Evolutionary conservation across 2,329 filamentous ascomycete species (phyloP).

Genomic region (Fusarium sp.): DNA sequence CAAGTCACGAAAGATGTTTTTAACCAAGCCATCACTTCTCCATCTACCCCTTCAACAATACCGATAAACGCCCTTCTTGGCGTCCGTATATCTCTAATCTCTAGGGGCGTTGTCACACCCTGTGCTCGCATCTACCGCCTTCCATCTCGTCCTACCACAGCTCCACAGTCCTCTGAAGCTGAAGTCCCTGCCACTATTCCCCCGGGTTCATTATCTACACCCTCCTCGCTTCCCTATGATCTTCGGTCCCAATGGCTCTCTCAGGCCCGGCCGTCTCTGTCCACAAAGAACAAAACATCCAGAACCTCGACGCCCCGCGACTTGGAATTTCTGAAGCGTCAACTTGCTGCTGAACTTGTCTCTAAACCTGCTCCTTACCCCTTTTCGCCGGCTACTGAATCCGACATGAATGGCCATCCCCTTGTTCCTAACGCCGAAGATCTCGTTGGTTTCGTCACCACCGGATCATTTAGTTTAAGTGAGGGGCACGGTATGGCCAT

Average conservation of each 20-base stretch:
- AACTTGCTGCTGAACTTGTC: slow-evolving; percentile 60
- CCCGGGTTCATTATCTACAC: slow-evolving; percentile 19
- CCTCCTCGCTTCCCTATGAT: slow-evolving; percentile 51
- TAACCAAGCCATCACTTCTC: slow-evolving; percentile 37
- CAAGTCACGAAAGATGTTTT: slow-evolving; percentile 46
- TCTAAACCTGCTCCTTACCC: slow-evolving; percentile 45
- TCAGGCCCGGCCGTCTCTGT: slow-evolving; percentile 50
- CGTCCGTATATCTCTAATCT: slow-evolving; percentile 72
- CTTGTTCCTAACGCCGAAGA: slow-evolving; percentile 77
- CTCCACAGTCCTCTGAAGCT: slow-evolving; percentile 46
- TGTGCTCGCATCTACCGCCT: slow-evolving; percentile 89
- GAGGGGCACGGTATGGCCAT: slow-evolving; percentile 80
- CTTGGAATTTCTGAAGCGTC: slow-evolving; percentile 52
- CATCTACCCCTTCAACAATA: slow-evolving; percentile 32
- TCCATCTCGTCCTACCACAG: slow-evolving; percentile 50
- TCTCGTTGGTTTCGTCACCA: slow-evolving; percentile 89
- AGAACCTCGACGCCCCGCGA: slow-evolving; percentile 36
- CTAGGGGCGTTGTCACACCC: slow-evolving; percentile 73
- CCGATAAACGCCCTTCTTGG: slow-evolving; percentile 60
- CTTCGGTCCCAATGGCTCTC: slow-evolving; percentile 78
- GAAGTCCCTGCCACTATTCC: slow-evolving; percentile 59
- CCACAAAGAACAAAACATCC: slow-evolving; percentile 7
- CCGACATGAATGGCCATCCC: slow-evolving; percentile 63
- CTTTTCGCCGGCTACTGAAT: slow-evolving; percentile 49
- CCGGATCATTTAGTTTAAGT: slow-evolving; percentile 82